Percentiles rank a stretch among this genome's conserved stretches.
Conservation (phyloP, 2,329 filamentous ascomycete genomes). For the Cercospora berteroae region DNA sequence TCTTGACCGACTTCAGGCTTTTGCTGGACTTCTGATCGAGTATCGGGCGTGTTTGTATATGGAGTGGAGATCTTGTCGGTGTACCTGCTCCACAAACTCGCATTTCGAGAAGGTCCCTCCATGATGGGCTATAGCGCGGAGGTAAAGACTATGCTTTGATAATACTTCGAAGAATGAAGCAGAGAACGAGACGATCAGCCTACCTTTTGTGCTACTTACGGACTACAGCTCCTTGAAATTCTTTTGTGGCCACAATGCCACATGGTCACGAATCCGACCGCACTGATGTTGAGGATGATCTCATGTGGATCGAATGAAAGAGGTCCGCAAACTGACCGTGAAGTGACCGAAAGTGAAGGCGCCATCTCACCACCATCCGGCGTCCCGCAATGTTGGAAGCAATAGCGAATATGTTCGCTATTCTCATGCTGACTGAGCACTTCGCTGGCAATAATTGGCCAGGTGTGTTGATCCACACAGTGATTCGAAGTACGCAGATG, state of each 20-base stretch:
- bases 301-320: conserved; percentile 18
- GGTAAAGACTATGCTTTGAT: background rate
- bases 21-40: conserved; percentile 22
- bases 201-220: conserved; percentile 26
- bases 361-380: conserved; percentile 20
- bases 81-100: conserved; percentile 25
- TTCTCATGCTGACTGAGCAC: background rate
- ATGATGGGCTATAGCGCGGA: background rate
- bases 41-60: conserved; percentile 26
- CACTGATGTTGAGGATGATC: conserved; percentile 22
- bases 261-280: conserved; percentile 13
- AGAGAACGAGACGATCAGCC: conserved; percentile 12
- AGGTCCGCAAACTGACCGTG: conserved; percentile 25
- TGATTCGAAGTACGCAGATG: background rate
- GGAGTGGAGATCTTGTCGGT: conserved; percentile 26
- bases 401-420: background rate
- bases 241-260: conserved; percentile 13
- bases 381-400: conserved; percentile 1
- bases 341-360: conserved; percentile 24
- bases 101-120: conserved; percentile 25
- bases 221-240: background rate
- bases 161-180: background rate
- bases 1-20: conserved; percentile 13
- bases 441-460: background rate
- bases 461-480: background rate